Percentiles rank a stretch among this genome's conserved stretches.
phyloP scores from a whole-genome alignment of 2,329 filamentous ascomycete genomes.

The Colletotrichum sp. region DNA sequence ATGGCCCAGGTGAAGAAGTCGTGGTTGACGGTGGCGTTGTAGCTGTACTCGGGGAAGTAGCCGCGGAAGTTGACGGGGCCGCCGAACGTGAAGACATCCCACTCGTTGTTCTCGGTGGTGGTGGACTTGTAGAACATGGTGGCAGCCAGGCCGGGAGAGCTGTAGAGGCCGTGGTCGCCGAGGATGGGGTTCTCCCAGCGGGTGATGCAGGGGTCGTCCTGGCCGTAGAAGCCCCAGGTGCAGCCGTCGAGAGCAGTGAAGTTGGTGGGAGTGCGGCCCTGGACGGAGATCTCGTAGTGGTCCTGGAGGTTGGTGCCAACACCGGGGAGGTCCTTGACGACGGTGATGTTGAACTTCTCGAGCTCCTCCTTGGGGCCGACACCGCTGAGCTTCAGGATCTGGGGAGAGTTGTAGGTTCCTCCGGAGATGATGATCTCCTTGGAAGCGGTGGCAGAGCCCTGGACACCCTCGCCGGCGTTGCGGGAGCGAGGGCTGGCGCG shows the following conservation, averaged over 20 bases:
- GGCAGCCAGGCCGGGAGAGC: constrained; percentile 24
- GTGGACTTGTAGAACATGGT: constrained; percentile 33
- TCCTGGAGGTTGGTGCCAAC: constrained; percentile 67
- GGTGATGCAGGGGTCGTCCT: constrained; percentile 37
- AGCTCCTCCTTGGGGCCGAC: constrained; percentile 47
- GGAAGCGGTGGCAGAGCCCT: constrained; percentile 31
- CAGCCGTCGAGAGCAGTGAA: constrained; percentile 38
- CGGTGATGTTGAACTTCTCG: constrained; percentile 39
- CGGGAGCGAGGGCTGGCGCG: constrained; percentile 43
- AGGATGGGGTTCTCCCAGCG: constrained; percentile 33
- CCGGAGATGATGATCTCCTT: constrained; percentile 55
- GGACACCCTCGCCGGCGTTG: constrained; percentile 22
- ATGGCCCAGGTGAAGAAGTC: constrained; percentile 52
- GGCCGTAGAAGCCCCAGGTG: constrained; percentile 28
- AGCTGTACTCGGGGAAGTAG: constrained; percentile 42
- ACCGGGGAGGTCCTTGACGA: constrained; percentile 59
- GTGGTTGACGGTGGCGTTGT: constrained; percentile 32
- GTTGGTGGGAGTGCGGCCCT: constrained; percentile 44
- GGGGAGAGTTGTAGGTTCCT: constrained; percentile 58
- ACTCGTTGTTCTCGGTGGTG: constrained; percentile 25
- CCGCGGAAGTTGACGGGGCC: constrained; percentile 43
- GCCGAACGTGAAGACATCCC: constrained; percentile 40
- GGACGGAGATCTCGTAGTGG: constrained; percentile 53
- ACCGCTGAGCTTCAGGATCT: constrained; percentile 57
- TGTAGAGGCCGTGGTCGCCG: constrained; percentile 44